Percentiles rank a stretch among this genome's conserved stretches.
Evolutionary conservation across 2,329 filamentous ascomycete species (phyloP).

Genomic region (Trichophyton rubrum): DNA sequence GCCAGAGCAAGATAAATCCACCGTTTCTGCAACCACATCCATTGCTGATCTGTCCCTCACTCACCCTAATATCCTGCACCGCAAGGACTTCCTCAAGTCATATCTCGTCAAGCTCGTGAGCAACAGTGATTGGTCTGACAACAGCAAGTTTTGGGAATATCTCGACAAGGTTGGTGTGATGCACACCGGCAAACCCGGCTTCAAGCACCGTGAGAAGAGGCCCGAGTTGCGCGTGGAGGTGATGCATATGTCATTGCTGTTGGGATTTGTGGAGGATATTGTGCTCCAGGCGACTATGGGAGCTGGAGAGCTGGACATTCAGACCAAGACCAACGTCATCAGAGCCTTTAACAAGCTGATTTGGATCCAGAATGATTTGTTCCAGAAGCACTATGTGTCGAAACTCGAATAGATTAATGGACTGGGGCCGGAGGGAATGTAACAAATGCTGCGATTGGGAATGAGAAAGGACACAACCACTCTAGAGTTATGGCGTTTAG

Average conservation of each 20-base stretch:
- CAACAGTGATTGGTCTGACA: constrained; percentile 20
- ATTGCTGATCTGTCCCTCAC: constrained; percentile 15
- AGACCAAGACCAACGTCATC: constrained; percentile 17
- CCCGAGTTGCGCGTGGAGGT: constrained; percentile 20
- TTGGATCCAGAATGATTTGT: constrained; percentile 24
- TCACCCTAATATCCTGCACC: constrained; percentile 20
- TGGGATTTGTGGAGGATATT: constrained; percentile 20
- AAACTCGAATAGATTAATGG: constrained; percentile 8
- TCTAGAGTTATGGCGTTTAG: constrained; percentile 5
- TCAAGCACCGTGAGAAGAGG: constrained; percentile 18
- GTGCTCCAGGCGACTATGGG: constrained; percentile 19
- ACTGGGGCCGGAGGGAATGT: background rate
- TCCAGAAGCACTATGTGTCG: constrained; percentile 18
- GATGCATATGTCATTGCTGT: constrained; percentile 18
- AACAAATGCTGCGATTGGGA: background rate
- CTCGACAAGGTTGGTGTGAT: constrained; percentile 21
- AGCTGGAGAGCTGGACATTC: constrained; percentile 16
- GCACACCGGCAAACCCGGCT: constrained; percentile 20
- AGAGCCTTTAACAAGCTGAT: constrained; percentile 21
- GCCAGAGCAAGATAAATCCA: constrained; percentile 11
- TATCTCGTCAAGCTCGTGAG: constrained; percentile 20
- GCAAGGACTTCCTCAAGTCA: constrained; percentile 20
- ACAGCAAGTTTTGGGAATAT: constrained; percentile 20
- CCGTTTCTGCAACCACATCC: background rate
- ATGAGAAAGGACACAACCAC: constrained; percentile 7